Evolutionary conservation across 306 rosid genomes (phyloP).

Genomic region (Ammopiptanthus mongolicus): DNA sequence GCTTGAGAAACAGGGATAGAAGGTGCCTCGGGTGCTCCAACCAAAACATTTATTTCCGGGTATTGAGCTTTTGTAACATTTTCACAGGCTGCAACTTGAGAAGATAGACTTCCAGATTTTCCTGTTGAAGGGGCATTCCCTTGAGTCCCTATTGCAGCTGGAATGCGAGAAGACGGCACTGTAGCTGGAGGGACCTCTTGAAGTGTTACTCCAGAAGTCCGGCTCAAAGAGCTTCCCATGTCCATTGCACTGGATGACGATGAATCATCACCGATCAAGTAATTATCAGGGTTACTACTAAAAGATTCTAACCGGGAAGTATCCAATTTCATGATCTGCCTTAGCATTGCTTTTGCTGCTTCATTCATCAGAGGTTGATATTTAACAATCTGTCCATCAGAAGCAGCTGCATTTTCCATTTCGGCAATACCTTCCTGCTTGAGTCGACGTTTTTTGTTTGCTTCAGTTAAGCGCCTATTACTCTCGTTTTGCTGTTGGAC

Average conservation of each 20-base stretch:
- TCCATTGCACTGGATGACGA: conserved; percentile 44
- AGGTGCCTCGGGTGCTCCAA: conserved; percentile 36
- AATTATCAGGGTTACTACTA: conserved; percentile 37
- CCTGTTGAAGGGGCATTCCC: conserved; percentile 28
- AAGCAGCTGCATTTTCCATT: conserved; percentile 31
- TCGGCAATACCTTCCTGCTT: conserved; percentile 57
- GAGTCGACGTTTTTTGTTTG: conserved; percentile 73
- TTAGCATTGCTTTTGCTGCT: conserved; percentile 64
- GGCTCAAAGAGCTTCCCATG: conserved; percentile 47
- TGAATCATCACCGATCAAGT: conserved; percentile 47
- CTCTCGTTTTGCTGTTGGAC: conserved; percentile 79
- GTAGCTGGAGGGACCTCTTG: conserved; percentile 65
- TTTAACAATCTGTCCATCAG: conserved; percentile 84
- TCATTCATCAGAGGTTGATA: conserved; percentile 71
- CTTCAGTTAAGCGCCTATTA: conserved; percentile 62
- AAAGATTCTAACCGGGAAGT: conserved; percentile 44
- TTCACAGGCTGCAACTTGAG: conserved; percentile 33
- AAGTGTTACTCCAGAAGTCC: conserved; percentile 61
- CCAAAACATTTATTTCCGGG: conserved; percentile 37
- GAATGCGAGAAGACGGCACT: conserved; percentile 28
- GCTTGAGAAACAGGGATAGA: conserved; percentile 35
- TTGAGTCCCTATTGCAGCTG: conserved; percentile 24
- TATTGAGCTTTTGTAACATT: conserved; percentile 25
- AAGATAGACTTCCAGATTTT: conserved; percentile 42
- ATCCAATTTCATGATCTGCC: conserved; percentile 59